Evolutionary conservation across 768 basidiomycete genomes (phyloP).

Genomic region (Collybia mongolica): DNA sequence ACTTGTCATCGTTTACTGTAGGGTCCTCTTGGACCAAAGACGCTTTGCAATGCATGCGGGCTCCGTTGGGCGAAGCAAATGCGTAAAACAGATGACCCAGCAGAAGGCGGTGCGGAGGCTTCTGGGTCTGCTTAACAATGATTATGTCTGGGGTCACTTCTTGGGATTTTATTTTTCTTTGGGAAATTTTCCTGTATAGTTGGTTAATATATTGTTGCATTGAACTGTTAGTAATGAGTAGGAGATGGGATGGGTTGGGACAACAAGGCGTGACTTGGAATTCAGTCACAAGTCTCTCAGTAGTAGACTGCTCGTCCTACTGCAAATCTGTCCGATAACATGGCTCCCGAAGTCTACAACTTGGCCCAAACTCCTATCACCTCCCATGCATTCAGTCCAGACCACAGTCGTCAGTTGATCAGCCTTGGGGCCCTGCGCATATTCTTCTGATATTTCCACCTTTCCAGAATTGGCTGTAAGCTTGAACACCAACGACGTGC

Average conservation of each 20-base stretch:
- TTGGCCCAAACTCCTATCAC: slow-evolving; percentile 86
- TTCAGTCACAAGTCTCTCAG: slow-evolving; percentile 27
- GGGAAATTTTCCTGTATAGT: too few species aligned
- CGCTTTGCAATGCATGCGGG: slow-evolving; percentile 96
- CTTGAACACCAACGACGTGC: slow-evolving; percentile 85
- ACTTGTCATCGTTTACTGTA: slow-evolving; percentile 22
- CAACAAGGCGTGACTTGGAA: too few species aligned
- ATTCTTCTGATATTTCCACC: slow-evolving; percentile 2
- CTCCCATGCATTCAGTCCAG: slow-evolving; percentile 87
- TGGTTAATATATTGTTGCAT: too few species aligned
- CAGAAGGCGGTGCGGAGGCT: slow-evolving; percentile 13
- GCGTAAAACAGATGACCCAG: slow-evolving; percentile 36
- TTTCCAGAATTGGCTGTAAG: slow-evolving; percentile 83
- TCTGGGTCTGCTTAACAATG: not conserved
- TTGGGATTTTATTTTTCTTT: not conserved
- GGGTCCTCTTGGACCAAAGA: slow-evolving; percentile 95
- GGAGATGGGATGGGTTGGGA: too few species aligned
- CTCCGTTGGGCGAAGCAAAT: slow-evolving; percentile 85
- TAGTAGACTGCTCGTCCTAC: slow-evolving; percentile 90
- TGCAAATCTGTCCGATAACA: slow-evolving; percentile 25
- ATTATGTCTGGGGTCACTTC: not conserved
- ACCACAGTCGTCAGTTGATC: slow-evolving; percentile 71
- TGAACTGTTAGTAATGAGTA: too few species aligned
- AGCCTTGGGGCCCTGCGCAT: not conserved
- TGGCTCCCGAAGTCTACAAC: slow-evolving; percentile 73